A percentile compares a stretch with the other conserved stretches of the same genome.
These are phyloP conservation scores for Murraya koenigii DNA, from an alignment of 345 rosid genomes.

Conservation along the genomic window DNA sequence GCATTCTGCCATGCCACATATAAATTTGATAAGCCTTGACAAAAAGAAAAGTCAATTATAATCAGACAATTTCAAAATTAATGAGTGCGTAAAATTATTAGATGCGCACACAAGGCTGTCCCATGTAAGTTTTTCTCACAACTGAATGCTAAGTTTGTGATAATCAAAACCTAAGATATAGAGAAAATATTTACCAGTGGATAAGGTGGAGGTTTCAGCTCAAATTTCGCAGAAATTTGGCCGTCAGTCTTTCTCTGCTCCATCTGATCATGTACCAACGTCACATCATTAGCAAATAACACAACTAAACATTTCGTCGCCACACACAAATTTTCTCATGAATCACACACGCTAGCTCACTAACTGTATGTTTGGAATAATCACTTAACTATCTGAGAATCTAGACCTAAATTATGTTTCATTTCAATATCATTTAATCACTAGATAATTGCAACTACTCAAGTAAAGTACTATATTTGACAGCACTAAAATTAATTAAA, in stretches of 20 bases:
- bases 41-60: not conserved
- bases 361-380: not conserved
- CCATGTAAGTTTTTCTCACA: too few relatives aligned
- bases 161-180: not conserved
- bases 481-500: not conserved
- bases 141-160: not conserved
- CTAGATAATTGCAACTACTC: too few relatives aligned
- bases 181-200: constrained; percentile 50
- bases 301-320: constrained; percentile 48
- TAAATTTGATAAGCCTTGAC: not conserved
- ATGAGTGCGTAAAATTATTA: too few relatives aligned
- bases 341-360: too few relatives aligned
- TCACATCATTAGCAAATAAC: not conserved
- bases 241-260: constrained; percentile 28
- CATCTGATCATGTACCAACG: constrained; percentile 40
- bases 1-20: constrained; percentile 48
- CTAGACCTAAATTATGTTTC: too few relatives aligned
- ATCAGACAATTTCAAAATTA: not conserved
- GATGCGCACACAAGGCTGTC: too few relatives aligned
- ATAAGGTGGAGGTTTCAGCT: constrained; percentile 87
- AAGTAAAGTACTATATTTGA: too few relatives aligned
- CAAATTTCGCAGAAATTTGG: constrained; percentile 50
- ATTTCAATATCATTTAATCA: too few relatives aligned
- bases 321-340: too few relatives aligned
- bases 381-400: too few relatives aligned